Conservation (phyloP, 163 green algal species). For the Scenedesmus sp. region DNA sequence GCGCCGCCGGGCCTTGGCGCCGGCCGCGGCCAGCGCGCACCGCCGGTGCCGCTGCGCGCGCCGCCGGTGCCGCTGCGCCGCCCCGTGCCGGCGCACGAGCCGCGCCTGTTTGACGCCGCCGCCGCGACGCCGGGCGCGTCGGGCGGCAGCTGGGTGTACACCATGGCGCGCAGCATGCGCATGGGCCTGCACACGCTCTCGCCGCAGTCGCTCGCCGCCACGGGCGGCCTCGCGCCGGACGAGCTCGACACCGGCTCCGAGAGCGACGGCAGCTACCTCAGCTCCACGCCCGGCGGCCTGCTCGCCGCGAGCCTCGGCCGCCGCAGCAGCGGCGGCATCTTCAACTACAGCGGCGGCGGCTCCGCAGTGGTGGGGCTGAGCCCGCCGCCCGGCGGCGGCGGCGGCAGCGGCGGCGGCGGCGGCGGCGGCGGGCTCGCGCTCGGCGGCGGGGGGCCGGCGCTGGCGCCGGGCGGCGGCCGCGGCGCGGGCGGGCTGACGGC, state of each 20-base stretch:
- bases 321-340: neutral
- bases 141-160: constrained; percentile 30
- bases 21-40: too few species aligned
- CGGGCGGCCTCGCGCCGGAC: neutral
- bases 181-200: constrained; percentile 63
- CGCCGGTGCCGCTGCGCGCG: too few species aligned
- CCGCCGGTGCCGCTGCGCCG: constrained; percentile 19
- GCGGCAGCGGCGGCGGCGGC: neutral
- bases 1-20: neutral
- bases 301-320: constrained; percentile 22
- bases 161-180: constrained; percentile 62
- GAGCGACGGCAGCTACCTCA: constrained; percentile 20
- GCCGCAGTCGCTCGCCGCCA: constrained; percentile 60
- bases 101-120: neutral
- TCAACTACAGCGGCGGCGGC: neutral
- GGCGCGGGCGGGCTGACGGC: too few species aligned
- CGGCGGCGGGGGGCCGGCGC: neutral
- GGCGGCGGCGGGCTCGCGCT: neutral
- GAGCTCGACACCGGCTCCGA: constrained; percentile 8
- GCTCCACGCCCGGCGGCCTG: neutral
- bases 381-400: neutral
- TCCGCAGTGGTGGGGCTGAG: neutral
- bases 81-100: constrained; percentile 22
- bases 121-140: neutral
- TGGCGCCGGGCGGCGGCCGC: neutral